phyloP scores from a whole-genome alignment of 2,329 filamentous ascomycete genomes.

The Colletotrichum sp. region DNA sequence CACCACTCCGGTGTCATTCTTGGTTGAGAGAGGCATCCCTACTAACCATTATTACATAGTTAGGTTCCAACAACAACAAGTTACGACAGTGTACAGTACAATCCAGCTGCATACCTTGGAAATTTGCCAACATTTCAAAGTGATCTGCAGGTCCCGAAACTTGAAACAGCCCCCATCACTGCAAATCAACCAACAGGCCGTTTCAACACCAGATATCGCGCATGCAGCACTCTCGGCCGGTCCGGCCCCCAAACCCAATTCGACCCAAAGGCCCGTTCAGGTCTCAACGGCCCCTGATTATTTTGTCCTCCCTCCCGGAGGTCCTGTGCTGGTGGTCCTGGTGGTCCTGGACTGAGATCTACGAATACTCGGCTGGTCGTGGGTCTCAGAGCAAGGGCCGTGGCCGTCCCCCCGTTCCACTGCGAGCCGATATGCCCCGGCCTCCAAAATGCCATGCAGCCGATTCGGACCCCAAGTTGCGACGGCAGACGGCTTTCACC shows the following conservation, averaged over 20 bases:
- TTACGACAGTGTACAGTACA: neutral
- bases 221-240: slow-evolving; percentile 11
- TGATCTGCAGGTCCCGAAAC: neutral
- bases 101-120: neutral
- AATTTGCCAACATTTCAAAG: neutral
- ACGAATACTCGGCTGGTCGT: neutral
- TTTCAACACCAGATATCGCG: slow-evolving; percentile 5
- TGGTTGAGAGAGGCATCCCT: neutral
- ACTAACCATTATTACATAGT: neutral
- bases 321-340: neutral
- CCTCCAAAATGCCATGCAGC: neutral
- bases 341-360: neutral
- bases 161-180: slow-evolving; percentile 12
- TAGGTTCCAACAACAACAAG: neutral
- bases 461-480: slow-evolving; percentile 11
- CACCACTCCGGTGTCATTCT: neutral
- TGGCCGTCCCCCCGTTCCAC: neutral
- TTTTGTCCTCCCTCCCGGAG: neutral
- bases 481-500: neutral
- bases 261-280: neutral
- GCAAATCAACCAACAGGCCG: neutral
- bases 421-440: slow-evolving; percentile 2
- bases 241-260: slow-evolving; percentile 15
- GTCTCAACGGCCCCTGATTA: neutral
- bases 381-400: slow-evolving; percentile 6